phyloP scores from a whole-genome alignment of 148 eudicot genomes.

The Camellia sinensis region DNA sequence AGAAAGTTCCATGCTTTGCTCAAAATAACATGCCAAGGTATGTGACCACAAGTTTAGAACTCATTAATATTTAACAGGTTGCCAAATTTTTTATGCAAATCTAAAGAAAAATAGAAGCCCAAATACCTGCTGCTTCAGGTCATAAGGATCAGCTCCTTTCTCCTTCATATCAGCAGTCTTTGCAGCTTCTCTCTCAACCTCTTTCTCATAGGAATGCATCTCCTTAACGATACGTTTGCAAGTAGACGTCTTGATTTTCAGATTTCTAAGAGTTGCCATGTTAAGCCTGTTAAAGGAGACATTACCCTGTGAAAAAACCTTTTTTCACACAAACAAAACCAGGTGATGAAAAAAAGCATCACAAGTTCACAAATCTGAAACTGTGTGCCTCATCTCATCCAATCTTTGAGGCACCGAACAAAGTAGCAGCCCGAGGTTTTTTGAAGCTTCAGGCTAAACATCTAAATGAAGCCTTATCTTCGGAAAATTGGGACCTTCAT shows the following conservation, averaged over 20 bases:
- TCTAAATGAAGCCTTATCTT: no score
- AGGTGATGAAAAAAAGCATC: not conserved
- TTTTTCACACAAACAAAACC: not conserved
- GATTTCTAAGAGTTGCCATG: constrained; percentile 81
- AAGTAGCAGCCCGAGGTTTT: no score
- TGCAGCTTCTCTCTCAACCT: constrained; percentile 89
- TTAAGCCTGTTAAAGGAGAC: constrained; percentile 4
- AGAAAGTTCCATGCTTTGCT: not conserved
- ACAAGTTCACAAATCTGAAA: not conserved
- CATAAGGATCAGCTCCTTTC: constrained; percentile 89
- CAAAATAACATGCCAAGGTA: not conserved
- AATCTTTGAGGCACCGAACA: no score
- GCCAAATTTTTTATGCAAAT: not conserved
- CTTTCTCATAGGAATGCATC: constrained; percentile 83
- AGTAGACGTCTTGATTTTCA: constrained; percentile 90
- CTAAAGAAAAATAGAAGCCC: not conserved
- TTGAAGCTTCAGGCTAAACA: no score
- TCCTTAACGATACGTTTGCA: constrained; percentile 89
- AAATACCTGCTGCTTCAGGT: constrained; percentile 87
- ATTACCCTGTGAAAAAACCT: not conserved
- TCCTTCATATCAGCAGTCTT: constrained; percentile 95
- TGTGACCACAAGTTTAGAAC: not conserved
- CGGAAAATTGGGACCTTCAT: no score
- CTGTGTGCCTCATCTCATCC: no score
- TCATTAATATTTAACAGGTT: not conserved